Conservation (phyloP, 2,329 filamentous ascomycete species). For the Aspergillus clavatus region DNA sequence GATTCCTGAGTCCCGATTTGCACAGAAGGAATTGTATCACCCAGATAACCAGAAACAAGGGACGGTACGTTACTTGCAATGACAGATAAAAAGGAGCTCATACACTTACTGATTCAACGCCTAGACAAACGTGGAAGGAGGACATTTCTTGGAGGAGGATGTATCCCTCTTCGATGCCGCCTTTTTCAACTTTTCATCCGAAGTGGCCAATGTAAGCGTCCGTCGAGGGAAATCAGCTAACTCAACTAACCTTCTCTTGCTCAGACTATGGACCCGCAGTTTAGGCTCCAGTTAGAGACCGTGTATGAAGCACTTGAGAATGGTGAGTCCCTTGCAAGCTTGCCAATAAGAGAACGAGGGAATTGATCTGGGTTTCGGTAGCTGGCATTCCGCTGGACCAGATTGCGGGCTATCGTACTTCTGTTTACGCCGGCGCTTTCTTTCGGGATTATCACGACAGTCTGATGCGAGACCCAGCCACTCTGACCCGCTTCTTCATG, state of each 20-base stretch:
- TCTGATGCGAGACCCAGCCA: constrained; percentile 21
- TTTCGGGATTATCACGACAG: constrained; percentile 24
- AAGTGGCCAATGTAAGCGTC: constrained; percentile 22
- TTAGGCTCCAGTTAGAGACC: constrained; percentile 32
- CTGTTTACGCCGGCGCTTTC: constrained; percentile 23
- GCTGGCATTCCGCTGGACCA: constrained; percentile 21
- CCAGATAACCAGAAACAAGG: constrained; percentile 9
- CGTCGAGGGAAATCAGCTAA: too few species aligned
- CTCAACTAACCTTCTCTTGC: too few species aligned
- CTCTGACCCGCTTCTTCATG: constrained; percentile 1
- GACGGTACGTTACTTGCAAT: neutral
- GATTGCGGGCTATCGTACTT: constrained; percentile 22
- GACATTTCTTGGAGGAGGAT: constrained; percentile 29
- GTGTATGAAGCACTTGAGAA: constrained; percentile 32
- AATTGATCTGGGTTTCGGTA: constrained; percentile 6
- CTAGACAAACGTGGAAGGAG: constrained; percentile 19
- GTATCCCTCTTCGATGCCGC: constrained; percentile 24
- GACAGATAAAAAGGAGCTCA: too few species aligned
- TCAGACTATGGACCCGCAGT: constrained; percentile 29
- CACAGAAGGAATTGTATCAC: constrained; percentile 13
- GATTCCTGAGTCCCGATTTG: constrained; percentile 21
- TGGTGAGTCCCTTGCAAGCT: constrained; percentile 3
- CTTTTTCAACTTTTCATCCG: constrained; percentile 23
- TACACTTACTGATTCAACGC: neutral
- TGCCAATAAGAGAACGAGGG: neutral